Percentiles rank a stretch among this genome's conserved stretches.
phyloP scores from a whole-genome alignment of 2,329 filamentous ascomycete genomes.

The Orbilia ellipsospora region DNA sequence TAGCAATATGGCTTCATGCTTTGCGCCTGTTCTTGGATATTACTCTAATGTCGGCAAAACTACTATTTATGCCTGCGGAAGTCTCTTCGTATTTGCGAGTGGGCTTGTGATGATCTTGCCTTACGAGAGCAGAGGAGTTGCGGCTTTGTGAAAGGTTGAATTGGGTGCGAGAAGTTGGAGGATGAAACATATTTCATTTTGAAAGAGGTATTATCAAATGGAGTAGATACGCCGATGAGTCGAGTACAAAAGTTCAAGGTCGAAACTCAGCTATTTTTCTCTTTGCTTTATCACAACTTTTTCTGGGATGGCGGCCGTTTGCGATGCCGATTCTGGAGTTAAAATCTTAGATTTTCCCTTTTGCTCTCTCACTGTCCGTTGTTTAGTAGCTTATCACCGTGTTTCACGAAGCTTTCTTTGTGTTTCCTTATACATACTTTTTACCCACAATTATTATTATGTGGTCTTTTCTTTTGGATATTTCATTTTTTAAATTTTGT shows the following conservation, averaged over 20 bases:
- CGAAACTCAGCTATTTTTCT: neutral
- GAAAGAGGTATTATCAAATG: neutral
- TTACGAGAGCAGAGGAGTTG: constrained; percentile 79
- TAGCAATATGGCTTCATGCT: constrained; percentile 74
- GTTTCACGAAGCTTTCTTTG: too few species aligned
- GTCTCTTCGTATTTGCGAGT: constrained; percentile 77
- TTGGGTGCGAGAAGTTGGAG: neutral
- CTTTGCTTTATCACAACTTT: too few species aligned
- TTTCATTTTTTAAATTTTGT: too few species aligned
- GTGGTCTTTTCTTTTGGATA: too few species aligned
- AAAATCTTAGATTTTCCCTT: too few species aligned
- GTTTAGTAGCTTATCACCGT: too few species aligned
- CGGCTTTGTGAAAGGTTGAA: constrained; percentile 64
- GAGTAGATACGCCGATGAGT: neutral
- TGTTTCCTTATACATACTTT: too few species aligned
- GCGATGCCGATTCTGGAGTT: too few species aligned
- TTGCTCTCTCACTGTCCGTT: too few species aligned
- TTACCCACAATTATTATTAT: too few species aligned
- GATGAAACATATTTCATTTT: neutral
- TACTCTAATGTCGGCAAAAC: constrained; percentile 52
- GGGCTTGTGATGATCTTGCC: constrained; percentile 75
- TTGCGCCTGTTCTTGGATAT: constrained; percentile 73
- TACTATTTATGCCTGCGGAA: constrained; percentile 77
- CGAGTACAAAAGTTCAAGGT: neutral
- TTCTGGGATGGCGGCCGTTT: too few species aligned